Evolutionary conservation across 331 rosid genomes (phyloP).

Genomic region (Cydonia oblonga): DNA sequence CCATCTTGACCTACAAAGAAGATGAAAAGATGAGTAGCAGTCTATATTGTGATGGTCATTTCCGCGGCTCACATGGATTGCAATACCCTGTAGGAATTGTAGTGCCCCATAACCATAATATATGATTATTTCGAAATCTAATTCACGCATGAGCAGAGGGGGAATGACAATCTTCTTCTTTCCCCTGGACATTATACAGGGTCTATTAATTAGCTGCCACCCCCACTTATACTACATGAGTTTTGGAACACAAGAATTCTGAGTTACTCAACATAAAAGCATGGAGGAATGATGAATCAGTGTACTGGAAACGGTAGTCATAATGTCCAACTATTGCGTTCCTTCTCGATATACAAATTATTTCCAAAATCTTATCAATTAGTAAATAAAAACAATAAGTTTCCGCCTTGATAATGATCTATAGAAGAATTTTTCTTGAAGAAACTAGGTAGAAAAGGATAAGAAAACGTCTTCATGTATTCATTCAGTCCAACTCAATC

Average conservation of each 20-base stretch:
- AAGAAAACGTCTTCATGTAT: neutral
- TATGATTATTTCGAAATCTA: neutral
- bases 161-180: neutral
- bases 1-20: conserved; percentile 35
- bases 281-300: neutral
- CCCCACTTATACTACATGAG: neutral
- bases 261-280: neutral
- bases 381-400: no score
- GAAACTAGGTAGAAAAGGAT: neutral
- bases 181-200: no score
- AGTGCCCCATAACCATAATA: neutral
- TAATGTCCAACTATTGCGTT: no score
- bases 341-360: neutral
- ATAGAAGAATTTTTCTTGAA: neutral
- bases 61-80: neutral
- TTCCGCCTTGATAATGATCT: neutral
- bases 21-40: neutral
- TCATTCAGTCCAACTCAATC: neutral
- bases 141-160: neutral
- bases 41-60: neutral
- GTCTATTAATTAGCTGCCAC: neutral
- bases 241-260: neutral
- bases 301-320: neutral
- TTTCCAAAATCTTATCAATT: neutral
- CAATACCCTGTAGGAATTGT: neutral